phyloP scores from a whole-genome alignment of 2,329 filamentous ascomycete genomes.

The Ophiocordyceps camponoti-leonardi region DNA sequence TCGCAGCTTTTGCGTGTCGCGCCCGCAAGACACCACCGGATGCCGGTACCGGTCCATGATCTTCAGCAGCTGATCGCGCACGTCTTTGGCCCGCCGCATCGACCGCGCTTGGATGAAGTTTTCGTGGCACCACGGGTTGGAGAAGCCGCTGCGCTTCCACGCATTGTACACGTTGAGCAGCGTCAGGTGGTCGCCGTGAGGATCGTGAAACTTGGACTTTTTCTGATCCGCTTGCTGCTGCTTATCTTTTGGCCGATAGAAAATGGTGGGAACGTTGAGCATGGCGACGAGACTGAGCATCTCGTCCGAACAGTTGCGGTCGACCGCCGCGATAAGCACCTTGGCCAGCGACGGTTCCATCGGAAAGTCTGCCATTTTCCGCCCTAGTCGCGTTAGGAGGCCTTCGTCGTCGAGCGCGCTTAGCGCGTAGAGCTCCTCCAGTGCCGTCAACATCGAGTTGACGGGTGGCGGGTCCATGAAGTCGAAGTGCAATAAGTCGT shows the following conservation, averaged over 20 bases:
- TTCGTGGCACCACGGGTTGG: slow-evolving; percentile 86
- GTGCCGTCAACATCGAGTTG: slow-evolving; percentile 90
- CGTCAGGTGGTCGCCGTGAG: slow-evolving; percentile 84
- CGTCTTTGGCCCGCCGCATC: slow-evolving; percentile 80
- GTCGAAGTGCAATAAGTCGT: slow-evolving; percentile 90
- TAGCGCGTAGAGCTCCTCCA: slow-evolving; percentile 88
- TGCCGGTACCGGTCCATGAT: slow-evolving; percentile 92
- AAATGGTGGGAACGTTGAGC: slow-evolving; percentile 73
- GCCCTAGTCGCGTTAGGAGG: slow-evolving; percentile 72
- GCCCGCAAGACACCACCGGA: slow-evolving; percentile 65
- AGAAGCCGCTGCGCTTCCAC: slow-evolving; percentile 79
- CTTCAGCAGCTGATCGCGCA: slow-evolving; percentile 76
- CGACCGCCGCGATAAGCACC: slow-evolving; percentile 72
- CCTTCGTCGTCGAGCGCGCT: slow-evolving; percentile 91
- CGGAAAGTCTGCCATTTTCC: slow-evolving; percentile 97
- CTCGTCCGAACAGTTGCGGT: slow-evolving; percentile 82
- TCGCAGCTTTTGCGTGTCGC: slow-evolving; percentile 72
- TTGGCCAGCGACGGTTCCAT: slow-evolving; percentile 93
- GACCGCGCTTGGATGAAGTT: slow-evolving; percentile 91
- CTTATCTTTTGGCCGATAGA: slow-evolving; percentile 95
- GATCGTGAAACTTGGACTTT: slow-evolving; percentile 93
- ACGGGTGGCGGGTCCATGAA: slow-evolving; percentile 98
- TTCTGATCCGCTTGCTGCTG: slow-evolving; percentile 93
- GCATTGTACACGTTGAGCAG: slow-evolving; percentile 91
- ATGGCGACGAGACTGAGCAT: slow-evolving; percentile 89